Evolutionary conservation across 2,329 filamentous ascomycete species (phyloP).

Genomic region (Leptographium radiaticola): DNA sequence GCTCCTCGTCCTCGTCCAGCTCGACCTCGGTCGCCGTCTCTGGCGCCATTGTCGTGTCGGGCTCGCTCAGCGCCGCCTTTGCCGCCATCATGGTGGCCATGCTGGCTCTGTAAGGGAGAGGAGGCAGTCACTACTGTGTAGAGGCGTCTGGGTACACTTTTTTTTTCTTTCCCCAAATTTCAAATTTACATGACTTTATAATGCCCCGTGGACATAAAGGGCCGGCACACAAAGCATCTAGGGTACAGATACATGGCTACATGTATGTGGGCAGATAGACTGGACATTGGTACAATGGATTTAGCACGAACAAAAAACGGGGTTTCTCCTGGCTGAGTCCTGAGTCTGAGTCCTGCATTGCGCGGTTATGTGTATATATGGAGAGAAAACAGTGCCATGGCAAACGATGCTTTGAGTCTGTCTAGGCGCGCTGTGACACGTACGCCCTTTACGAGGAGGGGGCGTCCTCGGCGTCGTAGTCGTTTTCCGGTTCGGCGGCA

Average conservation of each 20-base stretch:
- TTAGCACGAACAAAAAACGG: neutral
- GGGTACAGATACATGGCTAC: neutral
- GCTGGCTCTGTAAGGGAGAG: slow-evolving; percentile 17
- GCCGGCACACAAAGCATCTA: neutral
- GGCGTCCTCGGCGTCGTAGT: slow-evolving; percentile 12
- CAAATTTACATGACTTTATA: neutral
- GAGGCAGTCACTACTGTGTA: neutral
- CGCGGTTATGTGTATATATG: too few species aligned
- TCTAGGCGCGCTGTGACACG: too few species aligned
- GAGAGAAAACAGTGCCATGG: too few species aligned
- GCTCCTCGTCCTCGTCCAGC: slow-evolving; percentile 14
- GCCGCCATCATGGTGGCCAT: slow-evolving; percentile 18
- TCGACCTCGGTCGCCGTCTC: slow-evolving; percentile 14
- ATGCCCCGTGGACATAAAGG: neutral
- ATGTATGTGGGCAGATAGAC: neutral
- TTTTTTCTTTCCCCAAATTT: neutral
- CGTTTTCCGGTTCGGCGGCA: slow-evolving; percentile 3
- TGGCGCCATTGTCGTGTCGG: slow-evolving; percentile 12
- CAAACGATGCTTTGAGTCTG: too few species aligned
- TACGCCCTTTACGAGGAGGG: slow-evolving; percentile 9
- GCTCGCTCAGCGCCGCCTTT: slow-evolving; percentile 18
- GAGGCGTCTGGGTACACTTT: neutral
- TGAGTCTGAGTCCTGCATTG: too few species aligned
- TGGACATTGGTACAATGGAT: neutral
- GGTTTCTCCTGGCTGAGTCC: too few species aligned